phyloP scores from a whole-genome alignment of 1,139 yeast genomes.

The Blastobotrys illinoisensis region DNA sequence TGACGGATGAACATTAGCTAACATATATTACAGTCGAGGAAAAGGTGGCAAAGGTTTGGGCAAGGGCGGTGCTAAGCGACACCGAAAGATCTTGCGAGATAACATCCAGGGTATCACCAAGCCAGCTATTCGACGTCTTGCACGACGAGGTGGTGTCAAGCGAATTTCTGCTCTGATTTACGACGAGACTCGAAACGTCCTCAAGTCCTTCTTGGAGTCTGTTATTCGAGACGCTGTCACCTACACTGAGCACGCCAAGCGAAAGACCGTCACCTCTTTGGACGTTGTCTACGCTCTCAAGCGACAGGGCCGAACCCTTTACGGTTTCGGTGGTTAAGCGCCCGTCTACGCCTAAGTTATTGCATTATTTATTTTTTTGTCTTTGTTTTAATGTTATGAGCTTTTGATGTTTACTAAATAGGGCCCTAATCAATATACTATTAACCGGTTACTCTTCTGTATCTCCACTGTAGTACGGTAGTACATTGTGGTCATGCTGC shows the following conservation, averaged over 20 bases:
- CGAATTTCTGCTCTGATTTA: conserved; percentile 98
- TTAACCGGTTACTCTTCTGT: background rate
- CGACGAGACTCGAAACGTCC: conserved; percentile 98
- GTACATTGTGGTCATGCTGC: too few species aligned
- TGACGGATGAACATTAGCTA: background rate
- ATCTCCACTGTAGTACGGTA: background rate
- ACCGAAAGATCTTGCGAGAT: conserved; percentile 99
- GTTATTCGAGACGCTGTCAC: conserved; percentile 99
- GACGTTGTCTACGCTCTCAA: conserved; percentile 99
- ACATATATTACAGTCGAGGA: conserved; percentile 54
- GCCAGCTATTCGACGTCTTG: conserved; percentile 99
- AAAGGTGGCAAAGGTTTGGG: conserved; percentile 99
- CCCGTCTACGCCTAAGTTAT: conserved; percentile 5
- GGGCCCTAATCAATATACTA: background rate
- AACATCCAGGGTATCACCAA: conserved; percentile 99
- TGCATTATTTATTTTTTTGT: conserved; percentile 5
- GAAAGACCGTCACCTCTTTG: conserved; percentile 98
- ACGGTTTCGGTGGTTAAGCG: conserved; percentile 98
- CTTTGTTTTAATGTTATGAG: conserved; percentile 9
- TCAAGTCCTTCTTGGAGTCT: conserved; percentile 92
- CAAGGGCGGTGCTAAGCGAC: conserved; percentile 99
- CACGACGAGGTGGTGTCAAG: conserved; percentile 99
- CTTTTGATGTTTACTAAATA: background rate
- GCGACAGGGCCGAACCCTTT: conserved; percentile 99
- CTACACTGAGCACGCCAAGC: conserved; percentile 99